A percentile compares a stretch with the other conserved stretches of the same genome.
Conservation (phyloP, 306 rosid species). For the Rosa multiflora region DNA sequence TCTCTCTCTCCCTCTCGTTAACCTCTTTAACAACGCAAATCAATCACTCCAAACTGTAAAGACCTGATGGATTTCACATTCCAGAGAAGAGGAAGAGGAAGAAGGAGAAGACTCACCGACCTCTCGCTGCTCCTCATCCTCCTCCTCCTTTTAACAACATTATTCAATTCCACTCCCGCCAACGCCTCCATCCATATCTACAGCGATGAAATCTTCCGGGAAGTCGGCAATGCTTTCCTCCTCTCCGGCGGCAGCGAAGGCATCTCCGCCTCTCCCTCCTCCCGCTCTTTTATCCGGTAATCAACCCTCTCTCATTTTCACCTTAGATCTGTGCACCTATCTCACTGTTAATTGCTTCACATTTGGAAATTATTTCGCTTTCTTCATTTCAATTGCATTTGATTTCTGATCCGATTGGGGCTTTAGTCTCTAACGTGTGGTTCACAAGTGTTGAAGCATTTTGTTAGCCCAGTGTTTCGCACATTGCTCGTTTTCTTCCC, state of each 20-base stretch:
- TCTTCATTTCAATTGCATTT: no score
- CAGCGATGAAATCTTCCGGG: slow-evolving; percentile 54
- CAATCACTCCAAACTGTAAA: not conserved
- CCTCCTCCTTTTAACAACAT: not conserved
- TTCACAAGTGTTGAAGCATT: no score
- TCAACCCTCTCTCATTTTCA: not conserved
- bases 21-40: not conserved
- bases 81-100: not conserved
- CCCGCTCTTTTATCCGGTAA: slow-evolving; percentile 65
- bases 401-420: no score
- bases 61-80: slow-evolving; percentile 9
- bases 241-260: slow-evolving; percentile 99
- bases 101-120: not conserved
- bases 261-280: slow-evolving; percentile 45
- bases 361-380: not conserved
- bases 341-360: not conserved
- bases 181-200: slow-evolving; percentile 83
- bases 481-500: no score
- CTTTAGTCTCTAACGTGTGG: no score
- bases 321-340: not conserved
- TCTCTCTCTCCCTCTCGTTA: no score
- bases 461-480: no score
- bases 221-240: slow-evolving; percentile 82
- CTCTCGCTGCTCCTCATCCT: not conserved
- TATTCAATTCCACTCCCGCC: slow-evolving; percentile 17